Evolutionary conservation across 495 filamentous ascomycete species (phyloP).

Genomic region (Neurospora africana): DNA sequence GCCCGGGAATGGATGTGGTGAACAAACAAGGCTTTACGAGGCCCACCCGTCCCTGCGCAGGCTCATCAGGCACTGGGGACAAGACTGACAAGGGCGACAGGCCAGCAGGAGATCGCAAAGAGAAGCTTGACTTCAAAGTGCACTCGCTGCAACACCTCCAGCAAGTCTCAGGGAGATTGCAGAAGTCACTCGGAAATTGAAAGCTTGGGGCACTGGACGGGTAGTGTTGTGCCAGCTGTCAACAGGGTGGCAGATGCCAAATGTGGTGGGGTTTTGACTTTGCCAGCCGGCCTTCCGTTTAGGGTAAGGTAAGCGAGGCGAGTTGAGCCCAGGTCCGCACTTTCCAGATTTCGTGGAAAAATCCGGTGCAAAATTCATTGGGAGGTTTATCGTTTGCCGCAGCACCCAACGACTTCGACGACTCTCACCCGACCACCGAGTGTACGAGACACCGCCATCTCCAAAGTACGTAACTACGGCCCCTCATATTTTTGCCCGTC

Average conservation of each 20-base stretch:
- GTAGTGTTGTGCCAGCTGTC: background rate
- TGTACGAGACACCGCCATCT: slow-evolving; percentile 22
- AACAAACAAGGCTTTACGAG: background rate
- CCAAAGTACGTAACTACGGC: slow-evolving; percentile 20
- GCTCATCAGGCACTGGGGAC: background rate
- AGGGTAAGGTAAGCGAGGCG: slow-evolving; percentile 19
- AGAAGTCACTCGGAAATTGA: background rate
- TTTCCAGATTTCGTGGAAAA: slow-evolving; percentile 25
- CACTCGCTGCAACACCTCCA: background rate
- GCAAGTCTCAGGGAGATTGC: background rate
- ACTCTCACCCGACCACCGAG: slow-evolving; percentile 18
- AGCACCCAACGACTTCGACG: slow-evolving; percentile 24
- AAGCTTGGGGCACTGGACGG: background rate
- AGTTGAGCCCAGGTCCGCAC: slow-evolving; percentile 24
- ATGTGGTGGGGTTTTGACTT: slow-evolving; percentile 1
- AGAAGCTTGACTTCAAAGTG: background rate
- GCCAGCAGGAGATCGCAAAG: background rate
- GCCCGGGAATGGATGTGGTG: background rate
- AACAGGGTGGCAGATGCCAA: background rate
- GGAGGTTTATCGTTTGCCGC: slow-evolving; percentile 18
- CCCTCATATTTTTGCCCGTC: background rate
- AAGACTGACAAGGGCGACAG: background rate
- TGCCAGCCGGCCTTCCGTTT: slow-evolving; percentile 12
- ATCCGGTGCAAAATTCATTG: slow-evolving; percentile 23
- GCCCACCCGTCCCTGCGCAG: background rate